Evolutionary conservation across 176 grass and related monocot genomes (phyloP), one percentile per base, ranked within the genome.

Genomic region (Pontederia crassipes): DNA sequence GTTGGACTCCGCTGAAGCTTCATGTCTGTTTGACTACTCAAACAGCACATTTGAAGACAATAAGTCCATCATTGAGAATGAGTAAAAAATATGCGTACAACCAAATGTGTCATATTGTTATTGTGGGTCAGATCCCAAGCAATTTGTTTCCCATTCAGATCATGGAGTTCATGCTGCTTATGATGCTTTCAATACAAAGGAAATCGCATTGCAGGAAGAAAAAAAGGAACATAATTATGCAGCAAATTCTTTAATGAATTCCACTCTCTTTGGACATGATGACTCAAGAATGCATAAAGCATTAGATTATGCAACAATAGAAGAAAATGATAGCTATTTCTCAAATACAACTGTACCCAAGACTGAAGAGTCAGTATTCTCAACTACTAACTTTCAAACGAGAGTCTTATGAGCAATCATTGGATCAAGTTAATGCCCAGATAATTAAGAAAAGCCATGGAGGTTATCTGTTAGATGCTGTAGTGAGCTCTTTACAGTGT

Each of bases 201-300:
- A 74, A 62, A 65, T 77, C 32, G 1, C 64, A 71, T 40, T 58
- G 17, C 50, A 18, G 55, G 65, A 57, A 62, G 53, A 64, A 58
- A 65, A 48, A 53, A 65, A 77, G 67, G 58, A 68, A 47, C 45
- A 56, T 16, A 5, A 51, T 65, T 48, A 45, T 8, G 61, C 24
- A 14, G 68, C 35, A 46, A 45, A 35, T 56, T 28, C 55, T 75
- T 13, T 54, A 58, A 67, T 64, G 59, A 49, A 82, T 58, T 49
- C 59, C 67, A 66, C 14, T 28, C 45, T 67, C 16, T 45, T 28
- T 46, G 68, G 73, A 58, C 20, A 45, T 17, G 4, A 74, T 71
- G 68, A 74, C 58, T 74, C 61, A 66, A 67, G 80, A 13, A 58
- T 71, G 64, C 69, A 80, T 65, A 67, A 80, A 77, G 65, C 59